Conservation (phyloP, 768 basidiomycete genomes). For the Boletus reticulatus region DNA sequence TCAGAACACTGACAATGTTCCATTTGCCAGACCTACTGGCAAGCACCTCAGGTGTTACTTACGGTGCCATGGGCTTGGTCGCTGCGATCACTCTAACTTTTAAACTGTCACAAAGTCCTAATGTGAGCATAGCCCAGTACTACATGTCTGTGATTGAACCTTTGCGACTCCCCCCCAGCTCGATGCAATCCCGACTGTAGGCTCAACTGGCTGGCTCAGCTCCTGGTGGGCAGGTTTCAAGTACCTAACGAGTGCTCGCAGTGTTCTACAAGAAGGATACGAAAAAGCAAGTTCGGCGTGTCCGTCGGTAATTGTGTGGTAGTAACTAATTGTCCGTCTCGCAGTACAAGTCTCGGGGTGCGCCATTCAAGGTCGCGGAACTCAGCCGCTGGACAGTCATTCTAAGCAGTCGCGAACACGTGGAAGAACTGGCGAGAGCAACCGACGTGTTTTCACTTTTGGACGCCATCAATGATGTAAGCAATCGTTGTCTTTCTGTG, state of each 20-base stretch:
- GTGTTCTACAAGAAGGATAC: constrained; percentile 33
- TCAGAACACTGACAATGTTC: neutral
- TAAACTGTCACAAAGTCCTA: neutral
- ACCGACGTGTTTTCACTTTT: neutral
- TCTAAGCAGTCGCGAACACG: constrained; percentile 20
- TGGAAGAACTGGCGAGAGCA: constrained; percentile 6
- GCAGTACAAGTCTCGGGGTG: constrained; percentile 1
- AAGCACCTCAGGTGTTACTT: neutral
- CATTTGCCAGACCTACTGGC: neutral
- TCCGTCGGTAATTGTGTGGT: no score
- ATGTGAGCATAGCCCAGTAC: neutral
- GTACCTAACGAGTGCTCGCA: constrained; percentile 10
- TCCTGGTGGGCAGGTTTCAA: constrained; percentile 15
- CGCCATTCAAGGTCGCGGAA: constrained; percentile 32
- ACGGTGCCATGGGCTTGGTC: neutral
- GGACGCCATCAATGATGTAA: constrained; percentile 34
- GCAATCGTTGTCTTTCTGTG: neutral
- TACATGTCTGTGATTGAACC: neutral
- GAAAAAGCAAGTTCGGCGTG: constrained; percentile 16
- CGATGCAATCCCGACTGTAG: neutral
- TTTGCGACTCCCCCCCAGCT: neutral
- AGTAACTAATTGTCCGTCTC: neutral
- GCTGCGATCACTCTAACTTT: neutral
- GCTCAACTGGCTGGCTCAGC: constrained; percentile 1
- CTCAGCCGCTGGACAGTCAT: constrained; percentile 40